Evolutionary conservation across 495 filamentous ascomycete species (phyloP), one percentile per base, ranked within the genome.

Genomic region (Articulospora tetracladia): DNA sequence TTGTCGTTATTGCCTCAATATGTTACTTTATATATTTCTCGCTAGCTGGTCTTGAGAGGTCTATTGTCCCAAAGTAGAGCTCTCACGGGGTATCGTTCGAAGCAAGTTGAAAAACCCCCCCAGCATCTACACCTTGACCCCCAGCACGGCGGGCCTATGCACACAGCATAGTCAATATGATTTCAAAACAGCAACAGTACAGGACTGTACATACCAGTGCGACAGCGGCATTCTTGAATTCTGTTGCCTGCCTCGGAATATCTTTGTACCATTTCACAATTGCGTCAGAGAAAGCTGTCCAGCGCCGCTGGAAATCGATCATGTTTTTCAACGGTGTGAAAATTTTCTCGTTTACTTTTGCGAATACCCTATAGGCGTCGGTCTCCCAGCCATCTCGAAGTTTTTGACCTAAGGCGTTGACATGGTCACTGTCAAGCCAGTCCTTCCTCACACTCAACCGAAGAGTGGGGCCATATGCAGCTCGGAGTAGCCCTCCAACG

Each of bases 401-500:
- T 28, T 28, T 28, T 25, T 52, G 22, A 28, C 25, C 49, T 28
- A 52, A 28, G 20, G 25, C 49, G 12, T 52, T 24, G n/a, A 52
- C 49, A 28, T 52, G 25, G 20, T 15, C 25, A 6, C 8, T n/a
- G 8, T 52, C 49, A 52, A 52, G 49, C 49, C 49, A 52, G 25
- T 52, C 10, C 25, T 52, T 52, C 20, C 25, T 52, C 11, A 52
- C 49, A 52, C 20, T 52, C 49, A 52, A 52, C 10, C 49, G 12
- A 25, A 52, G 13, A 28, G 23, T 25, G n/a, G 49, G 49, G 20
- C 49, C 49, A 28, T 52, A 28, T 10, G 26, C 3, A 52, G 49
- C 49, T 24, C 49, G 49, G 23, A 52, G 49, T 11, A 52, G 20
- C 49, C 49, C 49, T 24, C 49, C 49, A 52, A 52, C 49, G 49